Percentiles rank a stretch among this genome's conserved stretches.
These are phyloP conservation scores for Phytophthora rubi DNA, from an alignment of 352 stramenopile genomes.

Conservation along the genomic window DNA sequence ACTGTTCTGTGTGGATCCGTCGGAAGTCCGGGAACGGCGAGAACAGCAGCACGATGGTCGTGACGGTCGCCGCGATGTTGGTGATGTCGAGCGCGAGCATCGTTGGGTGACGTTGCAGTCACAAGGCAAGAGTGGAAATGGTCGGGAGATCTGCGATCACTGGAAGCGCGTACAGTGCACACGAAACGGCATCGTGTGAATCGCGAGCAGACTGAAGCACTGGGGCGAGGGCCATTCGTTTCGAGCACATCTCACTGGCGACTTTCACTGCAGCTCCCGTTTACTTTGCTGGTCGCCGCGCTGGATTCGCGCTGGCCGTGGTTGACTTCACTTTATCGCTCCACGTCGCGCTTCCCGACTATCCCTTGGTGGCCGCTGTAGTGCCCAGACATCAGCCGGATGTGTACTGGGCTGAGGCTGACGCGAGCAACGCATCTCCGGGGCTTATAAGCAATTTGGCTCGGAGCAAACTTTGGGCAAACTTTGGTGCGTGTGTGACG, in stretches of 20 bases:
- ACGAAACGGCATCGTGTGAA: background rate
- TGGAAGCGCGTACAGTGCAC: background rate
- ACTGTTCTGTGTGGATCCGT: slow-evolving; percentile 37
- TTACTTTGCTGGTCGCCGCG: slow-evolving; percentile 27
- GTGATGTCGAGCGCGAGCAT: slow-evolving; percentile 32
- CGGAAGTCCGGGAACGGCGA: slow-evolving; percentile 38
- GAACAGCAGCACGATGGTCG: slow-evolving; percentile 35
- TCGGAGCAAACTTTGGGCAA: slow-evolving; percentile 31
- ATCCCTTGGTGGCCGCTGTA: slow-evolving; percentile 6
- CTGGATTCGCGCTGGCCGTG: background rate
- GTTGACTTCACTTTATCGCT: slow-evolving; percentile 13
- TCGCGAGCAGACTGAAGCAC: background rate
- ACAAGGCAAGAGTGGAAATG: slow-evolving; percentile 14
- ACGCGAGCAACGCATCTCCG: slow-evolving; percentile 20
- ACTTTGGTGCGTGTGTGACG: slow-evolving; percentile 35
- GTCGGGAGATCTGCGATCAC: background rate
- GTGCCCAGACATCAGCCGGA: slow-evolving; percentile 9
- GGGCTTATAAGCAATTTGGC: background rate
- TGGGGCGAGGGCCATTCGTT: slow-evolving; percentile 31
- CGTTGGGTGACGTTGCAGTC: background rate
- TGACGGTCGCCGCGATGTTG: slow-evolving; percentile 32
- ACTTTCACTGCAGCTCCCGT: slow-evolving; percentile 20
- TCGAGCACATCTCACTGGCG: slow-evolving; percentile 32
- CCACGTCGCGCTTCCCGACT: slow-evolving; percentile 11
- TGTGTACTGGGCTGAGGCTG: slow-evolving; percentile 2